phyloP scores from a whole-genome alignment of 257 asterid species.

The Scutellaria minor region DNA sequence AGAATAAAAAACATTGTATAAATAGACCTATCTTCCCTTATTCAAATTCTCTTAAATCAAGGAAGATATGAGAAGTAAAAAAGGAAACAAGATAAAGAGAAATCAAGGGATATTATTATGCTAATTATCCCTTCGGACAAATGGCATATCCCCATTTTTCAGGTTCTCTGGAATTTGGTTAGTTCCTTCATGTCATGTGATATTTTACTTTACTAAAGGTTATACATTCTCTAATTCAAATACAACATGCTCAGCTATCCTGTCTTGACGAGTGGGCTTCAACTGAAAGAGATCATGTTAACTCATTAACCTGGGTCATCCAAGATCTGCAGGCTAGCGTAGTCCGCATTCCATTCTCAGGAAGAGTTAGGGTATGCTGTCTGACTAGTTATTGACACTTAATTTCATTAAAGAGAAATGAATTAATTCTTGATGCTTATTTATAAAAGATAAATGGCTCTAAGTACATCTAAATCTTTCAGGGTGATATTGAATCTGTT shows the following conservation, averaged over 20 bases:
- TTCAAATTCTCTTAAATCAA: too few relatives aligned
- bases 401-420: slow-evolving; percentile 13
- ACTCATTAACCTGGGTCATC: slow-evolving; percentile 63
- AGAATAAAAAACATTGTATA: too few relatives aligned
- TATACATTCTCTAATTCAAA: slow-evolving; percentile 33
- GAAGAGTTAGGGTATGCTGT: slow-evolving; percentile 78
- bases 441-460: slow-evolving; percentile 16
- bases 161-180: slow-evolving; percentile 17
- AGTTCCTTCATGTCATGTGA: slow-evolving; percentile 19
- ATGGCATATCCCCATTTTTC: slow-evolving; percentile 1
- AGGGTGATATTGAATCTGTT: slow-evolving; percentile 79
- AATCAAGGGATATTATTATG: too few relatives aligned
- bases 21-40: too few relatives aligned
- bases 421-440: slow-evolving; percentile 25
- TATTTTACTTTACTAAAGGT: slow-evolving; percentile 23
- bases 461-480: slow-evolving; percentile 35
- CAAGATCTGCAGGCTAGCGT: slow-evolving; percentile 87
- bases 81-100: too few relatives aligned
- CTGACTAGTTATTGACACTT: slow-evolving; percentile 29
- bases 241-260: slow-evolving; percentile 58
- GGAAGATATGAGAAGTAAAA: too few relatives aligned
- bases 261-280: slow-evolving; percentile 80
- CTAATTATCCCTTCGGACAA: too few relatives aligned
- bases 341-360: slow-evolving; percentile 72
- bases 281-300: slow-evolving; percentile 69